These are phyloP conservation scores for Auriscalpium orientale DNA, from an alignment of 768 basidiomycete genomes.

Conservation along the genomic window DNA sequence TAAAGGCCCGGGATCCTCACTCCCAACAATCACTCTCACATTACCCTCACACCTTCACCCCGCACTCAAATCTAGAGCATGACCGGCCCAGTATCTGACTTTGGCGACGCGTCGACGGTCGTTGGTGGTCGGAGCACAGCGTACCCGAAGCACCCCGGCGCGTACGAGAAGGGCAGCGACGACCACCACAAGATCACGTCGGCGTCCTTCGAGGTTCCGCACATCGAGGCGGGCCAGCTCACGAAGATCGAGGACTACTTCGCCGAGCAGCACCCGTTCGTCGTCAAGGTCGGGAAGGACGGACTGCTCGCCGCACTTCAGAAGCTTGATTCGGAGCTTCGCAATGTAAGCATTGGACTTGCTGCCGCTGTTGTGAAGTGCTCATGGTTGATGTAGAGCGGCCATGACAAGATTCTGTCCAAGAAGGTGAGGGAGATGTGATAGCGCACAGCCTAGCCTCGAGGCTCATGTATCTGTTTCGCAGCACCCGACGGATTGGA, in stretches of 20 bases:
- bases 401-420: conserved; percentile 50
- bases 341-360: conserved; percentile 29
- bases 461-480: neutral
- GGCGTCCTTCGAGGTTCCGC: neutral
- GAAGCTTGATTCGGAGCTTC: conserved; percentile 59
- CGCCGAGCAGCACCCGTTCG: conserved; percentile 58
- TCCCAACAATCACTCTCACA: no score
- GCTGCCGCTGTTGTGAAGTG: neutral
- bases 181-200: no score
- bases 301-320: conserved; percentile 64
- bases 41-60: no score
- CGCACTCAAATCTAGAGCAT: no score
- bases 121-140: no score
- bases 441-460: neutral
- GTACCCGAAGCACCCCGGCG: no score
- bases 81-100: no score
- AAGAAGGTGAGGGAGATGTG: conserved; percentile 38
- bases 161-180: no score
- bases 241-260: conserved; percentile 14
- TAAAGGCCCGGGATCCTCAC: no score
- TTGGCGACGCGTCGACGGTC: no score
- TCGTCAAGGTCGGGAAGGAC: conserved; percentile 58
- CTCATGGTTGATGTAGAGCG: conserved; percentile 12
- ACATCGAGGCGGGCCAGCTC: neutral
- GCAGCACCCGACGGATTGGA: conserved; percentile 58